Percentiles rank a stretch among this genome's conserved stretches.
Evolutionary conservation across 2,329 filamentous ascomycete species (phyloP).

Genomic region (Pseudogymnoascus sp.): DNA sequence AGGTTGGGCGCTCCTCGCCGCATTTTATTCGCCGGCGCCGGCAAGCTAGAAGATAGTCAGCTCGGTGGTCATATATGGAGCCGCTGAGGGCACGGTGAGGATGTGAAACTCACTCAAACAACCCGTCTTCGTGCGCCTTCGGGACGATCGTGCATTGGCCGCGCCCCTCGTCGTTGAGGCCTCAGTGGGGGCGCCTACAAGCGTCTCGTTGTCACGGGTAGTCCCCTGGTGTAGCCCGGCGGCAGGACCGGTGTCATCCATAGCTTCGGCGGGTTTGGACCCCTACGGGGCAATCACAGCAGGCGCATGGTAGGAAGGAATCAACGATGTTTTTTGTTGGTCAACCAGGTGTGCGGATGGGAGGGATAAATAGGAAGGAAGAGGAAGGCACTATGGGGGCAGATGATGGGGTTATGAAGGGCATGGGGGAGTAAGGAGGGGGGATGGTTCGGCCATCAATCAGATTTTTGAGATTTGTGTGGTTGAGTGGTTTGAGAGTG

Average conservation of each 20-base stretch:
- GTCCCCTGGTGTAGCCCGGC: not conserved
- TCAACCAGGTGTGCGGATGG: not conserved
- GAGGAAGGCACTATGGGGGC: not conserved
- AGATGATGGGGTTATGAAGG: not conserved
- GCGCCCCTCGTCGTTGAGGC: slow-evolving; percentile 31
- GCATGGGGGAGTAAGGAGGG: not conserved
- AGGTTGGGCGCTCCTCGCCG: slow-evolving; percentile 77
- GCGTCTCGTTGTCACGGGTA: not conserved
- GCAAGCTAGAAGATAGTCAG: slow-evolving; percentile 53
- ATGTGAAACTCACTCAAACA: slow-evolving; percentile 62
- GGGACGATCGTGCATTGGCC: not conserved
- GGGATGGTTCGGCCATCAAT: not conserved
- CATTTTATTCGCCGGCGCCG: slow-evolving; percentile 95
- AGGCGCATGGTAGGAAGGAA: not conserved
- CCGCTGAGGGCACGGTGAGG: not conserved
- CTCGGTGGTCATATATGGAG: not conserved
- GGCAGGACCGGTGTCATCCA: not conserved
- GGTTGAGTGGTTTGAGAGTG: not conserved
- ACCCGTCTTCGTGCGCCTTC: slow-evolving; percentile 79
- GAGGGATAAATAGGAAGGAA: not conserved
- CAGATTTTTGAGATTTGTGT: not conserved
- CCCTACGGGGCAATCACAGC: not conserved
- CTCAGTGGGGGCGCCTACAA: not conserved
- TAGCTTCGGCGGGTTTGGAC: not conserved
- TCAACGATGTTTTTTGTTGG: not conserved